A percentile compares a stretch with the other conserved stretches of the same genome.
Conservation (phyloP, 2,329 filamentous ascomycete genomes). For the Penicillium sp. region DNA sequence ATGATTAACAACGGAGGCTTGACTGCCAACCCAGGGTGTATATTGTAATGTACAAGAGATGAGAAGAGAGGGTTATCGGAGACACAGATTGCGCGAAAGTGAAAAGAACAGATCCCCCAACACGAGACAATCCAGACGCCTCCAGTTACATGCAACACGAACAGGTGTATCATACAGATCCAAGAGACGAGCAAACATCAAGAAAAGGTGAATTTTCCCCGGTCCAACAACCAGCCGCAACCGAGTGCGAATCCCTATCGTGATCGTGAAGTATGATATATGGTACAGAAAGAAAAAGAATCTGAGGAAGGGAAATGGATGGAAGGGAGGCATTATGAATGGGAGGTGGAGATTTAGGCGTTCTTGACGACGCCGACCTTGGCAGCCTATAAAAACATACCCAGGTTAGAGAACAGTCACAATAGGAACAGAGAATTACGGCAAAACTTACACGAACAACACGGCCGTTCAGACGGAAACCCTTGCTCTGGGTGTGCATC, state of each 20-base stretch:
- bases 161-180: constrained; percentile 38
- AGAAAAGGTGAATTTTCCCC: constrained; percentile 23
- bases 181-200: constrained; percentile 31
- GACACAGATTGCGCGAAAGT: constrained; percentile 24
- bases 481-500: constrained; percentile 92
- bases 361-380: constrained; percentile 98
- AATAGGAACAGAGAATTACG: background rate
- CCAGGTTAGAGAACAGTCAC: constrained; percentile 7
- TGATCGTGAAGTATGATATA: constrained; percentile 37
- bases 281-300: constrained; percentile 34
- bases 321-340: constrained; percentile 11
- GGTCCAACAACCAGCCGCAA: constrained; percentile 26
- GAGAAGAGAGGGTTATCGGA: constrained; percentile 36
- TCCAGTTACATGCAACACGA: constrained; percentile 32
- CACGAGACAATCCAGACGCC: constrained; percentile 34
- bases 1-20: constrained; percentile 17
- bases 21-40: constrained; percentile 16
- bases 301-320: constrained; percentile 8
- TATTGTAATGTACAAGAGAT: constrained; percentile 41
- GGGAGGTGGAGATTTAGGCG: constrained; percentile 36
- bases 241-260: constrained; percentile 27
- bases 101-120: constrained; percentile 24
- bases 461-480: constrained; percentile 89
- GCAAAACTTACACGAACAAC: constrained; percentile 65
- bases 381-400: constrained; percentile 59